These are phyloP conservation scores for Strigomonas culicis DNA, from an alignment of 208 protist genomes.

Conservation along the genomic window DNA sequence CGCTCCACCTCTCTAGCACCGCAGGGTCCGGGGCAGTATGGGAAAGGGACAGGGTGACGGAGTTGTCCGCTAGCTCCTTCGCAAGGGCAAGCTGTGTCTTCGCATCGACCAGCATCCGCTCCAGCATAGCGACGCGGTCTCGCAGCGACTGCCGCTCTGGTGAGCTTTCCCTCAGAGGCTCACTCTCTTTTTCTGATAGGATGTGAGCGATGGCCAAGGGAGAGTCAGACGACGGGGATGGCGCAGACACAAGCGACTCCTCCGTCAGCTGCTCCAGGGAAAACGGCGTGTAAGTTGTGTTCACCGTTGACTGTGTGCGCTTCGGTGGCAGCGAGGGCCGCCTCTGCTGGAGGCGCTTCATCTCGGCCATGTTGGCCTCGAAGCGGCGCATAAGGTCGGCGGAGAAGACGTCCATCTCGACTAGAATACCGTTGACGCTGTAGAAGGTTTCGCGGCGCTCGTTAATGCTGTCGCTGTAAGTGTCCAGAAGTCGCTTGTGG, in stretches of 20 bases:
- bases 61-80: slow-evolving; percentile 13
- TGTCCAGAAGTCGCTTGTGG: slow-evolving; percentile 28
- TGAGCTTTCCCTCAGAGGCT: neutral
- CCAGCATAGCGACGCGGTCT: slow-evolving; percentile 23
- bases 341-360: slow-evolving; percentile 11
- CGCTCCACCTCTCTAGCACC: slow-evolving; percentile 10
- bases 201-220: neutral
- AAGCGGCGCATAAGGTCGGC: slow-evolving; percentile 26
- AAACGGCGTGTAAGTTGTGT: neutral
- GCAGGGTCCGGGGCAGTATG: neutral
- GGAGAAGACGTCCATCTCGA: slow-evolving; percentile 35
- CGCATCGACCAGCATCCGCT: slow-evolving; percentile 23
- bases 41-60: neutral
- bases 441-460: slow-evolving; percentile 27
- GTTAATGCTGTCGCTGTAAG: slow-evolving; percentile 25
- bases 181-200: neutral
- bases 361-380: slow-evolving; percentile 17
- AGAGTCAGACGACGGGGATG: neutral
- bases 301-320: neutral
- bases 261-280: neutral
- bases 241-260: neutral
- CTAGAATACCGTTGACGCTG: slow-evolving; percentile 28
- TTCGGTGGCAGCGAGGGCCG: neutral
- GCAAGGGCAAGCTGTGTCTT: slow-evolving; percentile 30
- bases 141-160: slow-evolving; percentile 12